Base-by-base conservation (phyloP, 2,329 filamentous ascomycete species). In the Escovopsis weberi region DNA sequence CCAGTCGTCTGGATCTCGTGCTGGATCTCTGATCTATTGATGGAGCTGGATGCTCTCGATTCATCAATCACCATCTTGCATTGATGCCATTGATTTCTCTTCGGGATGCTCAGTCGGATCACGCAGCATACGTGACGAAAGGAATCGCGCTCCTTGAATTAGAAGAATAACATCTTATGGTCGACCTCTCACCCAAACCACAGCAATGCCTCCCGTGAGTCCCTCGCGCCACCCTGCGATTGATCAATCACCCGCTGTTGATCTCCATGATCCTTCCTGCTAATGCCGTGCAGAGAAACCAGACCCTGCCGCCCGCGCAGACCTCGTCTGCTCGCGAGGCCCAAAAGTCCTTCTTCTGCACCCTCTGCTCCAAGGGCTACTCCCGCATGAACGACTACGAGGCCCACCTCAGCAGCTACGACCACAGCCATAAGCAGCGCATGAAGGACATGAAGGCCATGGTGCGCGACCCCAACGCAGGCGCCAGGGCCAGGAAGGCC, bases 381-480 rank as follows among this genome's bases (percentile, higher is more conserved):
- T 79, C 81, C 2, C 86, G 91, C 43, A 89, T 94, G 72, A 89
- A 93, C 58, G 89, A 96, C 60, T 95, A 93, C 60, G 89, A 96
- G 62, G 82, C 88, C 7, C 91, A 98, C 60, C 84, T 95, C 44
- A 80, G 80, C 49, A 91, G 84, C 54, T 96, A 96, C 62, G 91
- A 96, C 58, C 91, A 98, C 64, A 84, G 85, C 53, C 91, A 98
- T 63, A 88, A 87, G 60, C 87, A 93, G 66, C 82, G 85, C 40
- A 74, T 88, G 45, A 85, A 85, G 62, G 84, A 91, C 54, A 87
- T 89, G 83, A 86, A 86, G 63, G 79, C 83, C 54, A 81, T 88
- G 69, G 79, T 82, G 30, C 78, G 80, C 51, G 80, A 86, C 50
- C 78, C 82, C 2, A 72, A 70, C 42, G 78, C 77, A 23, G 72